These are phyloP conservation scores for Colletotrichum costaricense DNA, from an alignment of 2,329 filamentous ascomycete genomes.

Conservation along the genomic window DNA sequence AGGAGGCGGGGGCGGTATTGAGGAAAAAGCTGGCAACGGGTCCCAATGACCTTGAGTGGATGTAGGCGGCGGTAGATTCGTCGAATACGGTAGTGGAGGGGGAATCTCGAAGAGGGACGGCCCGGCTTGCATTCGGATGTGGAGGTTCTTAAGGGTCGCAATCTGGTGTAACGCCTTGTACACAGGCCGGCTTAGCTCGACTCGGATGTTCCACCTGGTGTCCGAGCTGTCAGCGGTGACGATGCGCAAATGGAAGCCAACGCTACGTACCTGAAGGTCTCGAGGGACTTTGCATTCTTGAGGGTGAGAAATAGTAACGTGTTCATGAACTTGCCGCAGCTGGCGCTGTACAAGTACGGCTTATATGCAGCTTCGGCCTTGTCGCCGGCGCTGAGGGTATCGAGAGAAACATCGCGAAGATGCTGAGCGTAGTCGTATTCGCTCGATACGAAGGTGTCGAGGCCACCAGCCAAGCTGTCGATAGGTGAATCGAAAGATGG, in stretches of 20 bases:
- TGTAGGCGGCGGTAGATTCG: conserved; percentile 35
- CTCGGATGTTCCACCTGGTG: conserved; percentile 70
- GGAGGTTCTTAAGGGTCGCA: conserved; percentile 61
- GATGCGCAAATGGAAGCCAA: neutral
- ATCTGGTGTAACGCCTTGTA: conserved; percentile 68
- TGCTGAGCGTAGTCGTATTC: conserved; percentile 72
- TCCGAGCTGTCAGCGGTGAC: neutral
- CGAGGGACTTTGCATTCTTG: conserved; percentile 64
- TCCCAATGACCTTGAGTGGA: conserved; percentile 35
- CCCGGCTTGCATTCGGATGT: conserved; percentile 69
- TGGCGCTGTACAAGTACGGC: conserved; percentile 64
- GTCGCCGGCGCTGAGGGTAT: conserved; percentile 62
- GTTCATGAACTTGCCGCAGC: conserved; percentile 73
- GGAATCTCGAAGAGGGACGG: conserved; percentile 64
- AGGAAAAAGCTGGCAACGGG: conserved; percentile 36
- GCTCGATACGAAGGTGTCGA: conserved; percentile 72
- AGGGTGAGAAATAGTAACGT: conserved; percentile 68
- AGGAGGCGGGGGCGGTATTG: conserved; percentile 35
- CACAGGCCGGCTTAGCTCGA: conserved; percentile 69
- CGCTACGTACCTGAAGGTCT: conserved; percentile 64
- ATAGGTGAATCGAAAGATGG: conserved; percentile 62
- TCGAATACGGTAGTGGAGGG: conserved; percentile 55
- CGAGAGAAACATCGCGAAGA: conserved; percentile 66
- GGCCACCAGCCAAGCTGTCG: conserved; percentile 66
- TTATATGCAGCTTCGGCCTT: conserved; percentile 66